Percentiles rank a stretch among this genome's conserved stretches.
Conservation (phyloP, 768 basidiomycete genomes). For the Phallus indusiatus region DNA sequence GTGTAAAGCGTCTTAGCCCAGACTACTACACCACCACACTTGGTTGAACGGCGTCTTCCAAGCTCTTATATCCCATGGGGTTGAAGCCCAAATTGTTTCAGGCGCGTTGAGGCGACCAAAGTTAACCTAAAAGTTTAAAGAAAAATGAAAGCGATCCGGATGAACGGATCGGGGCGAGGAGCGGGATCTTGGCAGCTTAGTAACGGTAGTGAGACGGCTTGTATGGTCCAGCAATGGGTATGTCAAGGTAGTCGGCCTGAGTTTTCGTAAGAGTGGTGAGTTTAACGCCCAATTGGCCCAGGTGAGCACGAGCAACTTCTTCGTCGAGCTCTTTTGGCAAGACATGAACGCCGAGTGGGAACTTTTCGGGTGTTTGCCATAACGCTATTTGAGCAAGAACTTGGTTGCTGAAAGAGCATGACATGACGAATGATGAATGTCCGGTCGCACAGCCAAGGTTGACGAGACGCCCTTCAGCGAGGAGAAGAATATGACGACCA, state of each 20-base stretch:
- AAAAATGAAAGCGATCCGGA: not conserved
- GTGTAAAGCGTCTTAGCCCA: not conserved
- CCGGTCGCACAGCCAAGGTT: conserved; percentile 99
- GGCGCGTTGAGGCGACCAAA: conserved; percentile 13
- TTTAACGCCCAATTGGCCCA: conserved; percentile 87
- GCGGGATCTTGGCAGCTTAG: too few species aligned
- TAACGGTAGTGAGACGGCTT: conserved; percentile 65
- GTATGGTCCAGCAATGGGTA: conserved; percentile 76
- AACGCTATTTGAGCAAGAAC: conserved; percentile 96
- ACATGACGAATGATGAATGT: conserved; percentile 99
- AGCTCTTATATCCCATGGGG: not conserved
- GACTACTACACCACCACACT: not conserved
- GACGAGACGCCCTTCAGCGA: conserved; percentile 97
- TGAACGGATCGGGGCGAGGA: not conserved
- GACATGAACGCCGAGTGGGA: conserved; percentile 97
- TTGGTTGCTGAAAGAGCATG: conserved; percentile 99
- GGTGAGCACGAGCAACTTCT: conserved; percentile 96
- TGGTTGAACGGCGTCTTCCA: not conserved
- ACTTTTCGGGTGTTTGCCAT: conserved; percentile 87
- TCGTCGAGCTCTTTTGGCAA: conserved; percentile 98
- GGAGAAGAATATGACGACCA: conserved; percentile 92
- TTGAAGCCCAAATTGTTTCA: conserved; percentile 1
- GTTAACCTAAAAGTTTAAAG: not conserved
- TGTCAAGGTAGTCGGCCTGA: conserved; percentile 88
- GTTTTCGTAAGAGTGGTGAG: conserved; percentile 63